Percentiles rank a stretch among this genome's conserved stretches.
Conservation (phyloP, 2,329 filamentous ascomycete genomes). For the Pseudogymnoascus sp. region DNA sequence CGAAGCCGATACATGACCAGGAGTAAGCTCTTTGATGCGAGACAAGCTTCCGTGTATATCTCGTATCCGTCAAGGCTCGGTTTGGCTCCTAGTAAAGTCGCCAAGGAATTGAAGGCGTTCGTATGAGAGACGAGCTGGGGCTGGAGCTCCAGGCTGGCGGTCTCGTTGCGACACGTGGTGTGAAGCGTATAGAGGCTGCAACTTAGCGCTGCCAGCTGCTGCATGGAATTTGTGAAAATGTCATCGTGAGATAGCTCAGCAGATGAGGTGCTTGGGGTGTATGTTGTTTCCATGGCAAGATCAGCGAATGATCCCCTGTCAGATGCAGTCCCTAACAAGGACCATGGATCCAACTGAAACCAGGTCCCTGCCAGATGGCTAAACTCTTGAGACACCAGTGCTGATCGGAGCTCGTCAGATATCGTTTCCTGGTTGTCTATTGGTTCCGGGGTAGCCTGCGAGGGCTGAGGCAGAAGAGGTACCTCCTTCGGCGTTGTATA, state of each 20-base stretch:
- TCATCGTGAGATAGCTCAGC: constrained; percentile 10
- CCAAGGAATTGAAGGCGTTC: constrained; percentile 13
- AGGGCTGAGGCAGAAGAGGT: constrained; percentile 11
- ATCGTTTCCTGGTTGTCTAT: constrained; percentile 11
- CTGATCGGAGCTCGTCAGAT: constrained; percentile 10
- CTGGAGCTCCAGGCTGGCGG: constrained; percentile 9
- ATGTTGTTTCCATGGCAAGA: constrained; percentile 8
- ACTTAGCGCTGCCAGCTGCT: constrained; percentile 11
- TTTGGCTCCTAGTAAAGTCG: constrained; percentile 9
- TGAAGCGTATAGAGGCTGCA: constrained; percentile 11
- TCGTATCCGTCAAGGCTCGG: constrained; percentile 9
- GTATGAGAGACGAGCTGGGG: constrained; percentile 11
- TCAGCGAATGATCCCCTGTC: constrained; percentile 12
- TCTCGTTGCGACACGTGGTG: constrained; percentile 12
- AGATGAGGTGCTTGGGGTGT: constrained; percentile 10
- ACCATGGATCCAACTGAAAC: constrained; percentile 10
- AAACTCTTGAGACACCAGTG: constrained; percentile 11
- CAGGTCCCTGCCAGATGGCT: constrained; percentile 10
- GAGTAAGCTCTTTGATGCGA: constrained; percentile 12
- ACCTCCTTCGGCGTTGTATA: constrained; percentile 8
- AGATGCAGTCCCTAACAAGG: constrained; percentile 8
- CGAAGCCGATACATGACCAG: constrained; percentile 11
- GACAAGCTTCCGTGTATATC: constrained; percentile 11
- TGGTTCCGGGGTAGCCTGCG: constrained; percentile 11
- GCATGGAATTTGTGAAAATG: constrained; percentile 11